Conservation (phyloP, 2,329 filamentous ascomycete species). For the Colletotrichum phormii region DNA sequence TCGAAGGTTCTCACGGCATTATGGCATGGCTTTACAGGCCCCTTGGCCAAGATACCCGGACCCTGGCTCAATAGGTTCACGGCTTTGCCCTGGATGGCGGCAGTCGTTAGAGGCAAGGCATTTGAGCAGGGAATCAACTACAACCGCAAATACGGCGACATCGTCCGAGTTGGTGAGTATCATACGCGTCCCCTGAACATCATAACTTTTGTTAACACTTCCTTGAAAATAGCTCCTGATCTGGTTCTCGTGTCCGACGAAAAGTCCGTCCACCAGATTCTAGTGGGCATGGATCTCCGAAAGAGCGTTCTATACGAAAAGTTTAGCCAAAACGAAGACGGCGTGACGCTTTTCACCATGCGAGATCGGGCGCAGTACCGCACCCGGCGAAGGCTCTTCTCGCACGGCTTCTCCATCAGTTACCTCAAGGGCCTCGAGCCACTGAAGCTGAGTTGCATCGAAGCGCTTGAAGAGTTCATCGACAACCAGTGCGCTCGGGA, state of each 20-base stretch:
- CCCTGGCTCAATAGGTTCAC: background rate
- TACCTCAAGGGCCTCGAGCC: background rate
- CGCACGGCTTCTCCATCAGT: background rate
- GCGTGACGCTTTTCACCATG: conserved; percentile 15
- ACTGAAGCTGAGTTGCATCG: background rate
- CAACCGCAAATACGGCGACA: background rate
- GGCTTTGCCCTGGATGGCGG: background rate
- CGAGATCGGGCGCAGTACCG: conserved; percentile 9
- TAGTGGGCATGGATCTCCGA: background rate
- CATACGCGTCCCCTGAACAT: background rate
- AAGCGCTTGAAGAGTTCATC: background rate
- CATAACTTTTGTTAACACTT: background rate
- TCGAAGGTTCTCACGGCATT: background rate
- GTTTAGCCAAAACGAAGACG: conserved; percentile 8
- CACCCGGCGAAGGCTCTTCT: conserved; percentile 9
- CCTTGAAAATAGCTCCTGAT: background rate
- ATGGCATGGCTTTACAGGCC: background rate
- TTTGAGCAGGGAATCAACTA: background rate
- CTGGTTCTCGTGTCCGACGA: background rate
- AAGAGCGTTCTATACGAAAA: conserved; percentile 11
- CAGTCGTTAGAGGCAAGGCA: background rate
- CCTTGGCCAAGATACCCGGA: background rate
- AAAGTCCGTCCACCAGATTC: background rate
- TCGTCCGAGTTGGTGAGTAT: background rate
- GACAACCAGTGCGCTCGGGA: background rate